These are phyloP conservation scores for Globisporangium sylvaticum DNA, from an alignment of 352 stramenopile species.

Conservation along the genomic window DNA sequence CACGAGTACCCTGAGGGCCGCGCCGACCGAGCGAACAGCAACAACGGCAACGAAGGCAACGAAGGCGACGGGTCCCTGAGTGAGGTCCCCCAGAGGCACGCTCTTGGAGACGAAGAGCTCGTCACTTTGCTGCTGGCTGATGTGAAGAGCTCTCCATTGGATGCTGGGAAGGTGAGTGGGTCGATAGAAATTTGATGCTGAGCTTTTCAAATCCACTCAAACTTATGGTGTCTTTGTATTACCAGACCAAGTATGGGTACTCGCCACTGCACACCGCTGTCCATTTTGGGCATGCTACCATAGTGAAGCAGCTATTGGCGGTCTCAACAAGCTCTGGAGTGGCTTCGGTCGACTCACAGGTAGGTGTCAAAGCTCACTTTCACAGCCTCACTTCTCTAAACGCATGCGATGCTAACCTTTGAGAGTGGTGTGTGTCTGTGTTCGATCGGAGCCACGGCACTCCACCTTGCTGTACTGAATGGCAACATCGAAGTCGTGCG, in stretches of 20 bases:
- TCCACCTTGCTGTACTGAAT: constrained; percentile 67
- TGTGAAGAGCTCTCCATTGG: constrained; percentile 1
- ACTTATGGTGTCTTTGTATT: not conserved
- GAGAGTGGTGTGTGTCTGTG: not conserved
- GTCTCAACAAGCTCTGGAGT: constrained; percentile 8
- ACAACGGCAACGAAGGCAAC: not conserved
- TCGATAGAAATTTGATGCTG: no score
- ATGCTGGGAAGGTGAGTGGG: constrained; percentile 17
- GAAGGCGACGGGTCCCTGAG: constrained; percentile 8
- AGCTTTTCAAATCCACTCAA: not conserved
- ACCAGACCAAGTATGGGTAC: constrained; percentile 59
- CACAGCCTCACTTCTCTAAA: not conserved
- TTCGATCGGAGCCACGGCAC: constrained; percentile 45
- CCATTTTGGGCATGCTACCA: constrained; percentile 42
- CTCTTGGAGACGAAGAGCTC: constrained; percentile 55
- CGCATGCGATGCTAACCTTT: not conserved
- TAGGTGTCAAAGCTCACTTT: constrained; percentile 6
- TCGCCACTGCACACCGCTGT: constrained; percentile 66
- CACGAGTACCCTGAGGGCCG: not conserved
- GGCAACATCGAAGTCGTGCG: constrained; percentile 42
- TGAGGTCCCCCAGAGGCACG: constrained; percentile 38
- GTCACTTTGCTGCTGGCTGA: constrained; percentile 31
- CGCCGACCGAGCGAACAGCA: not conserved
- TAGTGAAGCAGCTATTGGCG: constrained; percentile 51
- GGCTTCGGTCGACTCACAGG: constrained; percentile 30